Base-by-base conservation (phyloP, 345 rosid species). In the Reutealis trisperma region DNA sequence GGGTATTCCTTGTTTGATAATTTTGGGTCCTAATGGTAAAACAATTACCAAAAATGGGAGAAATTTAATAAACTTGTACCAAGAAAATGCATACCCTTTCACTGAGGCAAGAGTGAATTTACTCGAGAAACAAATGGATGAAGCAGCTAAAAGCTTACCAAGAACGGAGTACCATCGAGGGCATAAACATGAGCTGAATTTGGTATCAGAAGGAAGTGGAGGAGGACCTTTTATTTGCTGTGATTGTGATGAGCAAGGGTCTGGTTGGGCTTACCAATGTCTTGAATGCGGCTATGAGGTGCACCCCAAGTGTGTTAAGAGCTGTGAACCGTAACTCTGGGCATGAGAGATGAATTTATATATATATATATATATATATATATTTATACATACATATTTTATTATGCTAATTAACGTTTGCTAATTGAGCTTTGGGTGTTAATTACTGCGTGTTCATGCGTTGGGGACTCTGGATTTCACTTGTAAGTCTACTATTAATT, bases 231-330 rank as follows among this genome's bases (percentile, higher is more conserved):
- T 79, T 57, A 90, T 90, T 62, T 90, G 93, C 57, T 90, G 93
- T 42, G 86, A 84, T 47, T 88, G 93, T 37, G 88, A 88, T 12
- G 93, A 90, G 61, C 93, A 90, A 65, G 93, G 91, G 13, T 81
- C 72, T 1, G 88, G 89, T 19, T 90, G 93, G 93, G 91, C 88
- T 51, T 90, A 90, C 79, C 91, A 85, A 70, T 88, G 93, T 58
- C 77, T 90, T 25, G 89, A 86, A 63, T 90, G 93, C 66, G 93
- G 93, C 12, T 90, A 88, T n/a, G 91, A 90, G 85, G 87, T 90
- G 71, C 93, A 90, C 67, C 82, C 91, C 32, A 88, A 75, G 84
- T 90, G 91, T 61, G 83, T 90, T 0, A 77, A 77, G 83, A 69
- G 73, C 85, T 11, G 82, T 70, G 61, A 72, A 63, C 34, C 34